phyloP scores from a whole-genome alignment of 768 basidiomycete genomes.

The Xanthoconium purpureum region DNA sequence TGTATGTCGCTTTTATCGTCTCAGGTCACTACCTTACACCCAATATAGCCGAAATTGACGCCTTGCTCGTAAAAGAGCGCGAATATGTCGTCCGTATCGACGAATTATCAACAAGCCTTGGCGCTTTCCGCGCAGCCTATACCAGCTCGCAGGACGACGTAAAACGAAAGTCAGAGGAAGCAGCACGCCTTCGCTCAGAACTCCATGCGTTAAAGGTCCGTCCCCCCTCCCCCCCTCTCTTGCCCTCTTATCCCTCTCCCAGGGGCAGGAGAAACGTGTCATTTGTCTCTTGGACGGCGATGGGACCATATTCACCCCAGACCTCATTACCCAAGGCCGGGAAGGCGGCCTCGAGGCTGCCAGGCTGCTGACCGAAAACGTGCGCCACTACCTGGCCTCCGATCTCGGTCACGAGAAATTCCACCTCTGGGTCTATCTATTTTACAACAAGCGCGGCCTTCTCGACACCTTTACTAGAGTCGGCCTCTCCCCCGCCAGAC shows the following conservation, averaged over 20 bases:
- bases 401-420: slow-evolving; percentile 27
- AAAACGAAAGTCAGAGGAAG: slow-evolving; percentile 14
- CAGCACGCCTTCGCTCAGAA: slow-evolving; percentile 21
- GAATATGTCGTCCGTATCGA: slow-evolving; percentile 18
- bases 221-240: neutral
- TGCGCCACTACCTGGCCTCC: slow-evolving; percentile 24
- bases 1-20: slow-evolving; percentile 2
- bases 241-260: neutral
- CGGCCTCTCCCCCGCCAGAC: slow-evolving; percentile 33
- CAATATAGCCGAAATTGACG: slow-evolving; percentile 30
- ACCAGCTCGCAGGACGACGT: slow-evolving; percentile 19
- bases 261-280: slow-evolving; percentile 35
- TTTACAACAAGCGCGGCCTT: slow-evolving; percentile 61
- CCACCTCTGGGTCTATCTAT: slow-evolving; percentile 61
- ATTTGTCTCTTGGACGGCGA: slow-evolving; percentile 63
- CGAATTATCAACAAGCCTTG: slow-evolving; percentile 24
- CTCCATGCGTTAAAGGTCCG: slow-evolving; percentile 28
- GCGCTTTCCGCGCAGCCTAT: slow-evolving; percentile 29
- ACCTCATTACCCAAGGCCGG: slow-evolving; percentile 53
- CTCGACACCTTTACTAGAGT: slow-evolving; percentile 44
- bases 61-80: slow-evolving; percentile 22
- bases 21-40: neutral
- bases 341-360: slow-evolving; percentile 59
- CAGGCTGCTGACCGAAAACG: slow-evolving; percentile 37
- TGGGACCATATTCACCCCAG: slow-evolving; percentile 52